phyloP scores from a whole-genome alignment of 805 yeast species.

The Hanseniaspora pseudoguilliermondii region DNA sequence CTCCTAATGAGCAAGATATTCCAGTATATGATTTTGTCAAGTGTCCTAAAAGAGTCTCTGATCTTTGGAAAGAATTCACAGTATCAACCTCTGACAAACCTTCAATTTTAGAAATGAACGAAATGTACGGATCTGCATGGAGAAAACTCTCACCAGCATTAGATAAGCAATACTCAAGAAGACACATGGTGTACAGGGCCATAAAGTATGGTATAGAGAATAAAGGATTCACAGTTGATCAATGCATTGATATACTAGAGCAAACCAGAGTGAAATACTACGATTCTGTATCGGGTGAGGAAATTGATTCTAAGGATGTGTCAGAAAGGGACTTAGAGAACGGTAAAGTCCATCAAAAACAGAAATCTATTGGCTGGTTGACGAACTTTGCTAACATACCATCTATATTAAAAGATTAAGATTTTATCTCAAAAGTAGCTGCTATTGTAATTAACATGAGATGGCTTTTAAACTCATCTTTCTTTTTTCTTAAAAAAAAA shows the following conservation, averaged over 20 bases:
- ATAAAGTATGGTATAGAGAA: constrained; percentile 35
- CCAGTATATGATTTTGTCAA: constrained; percentile 25
- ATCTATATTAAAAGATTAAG: constrained; percentile 13
- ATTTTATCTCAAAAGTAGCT: too few relatives aligned
- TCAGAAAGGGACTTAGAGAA: background rate
- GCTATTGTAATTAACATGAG: too few relatives aligned
- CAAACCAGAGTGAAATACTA: constrained; percentile 32
- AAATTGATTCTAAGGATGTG: background rate
- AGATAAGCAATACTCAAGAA: constrained; percentile 39
- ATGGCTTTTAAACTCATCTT: too few relatives aligned
- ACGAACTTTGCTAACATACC: constrained; percentile 31
- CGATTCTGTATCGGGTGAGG: background rate
- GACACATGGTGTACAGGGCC: constrained; percentile 43
- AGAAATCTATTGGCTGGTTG: constrained; percentile 35
- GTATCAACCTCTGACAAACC: constrained; percentile 42
- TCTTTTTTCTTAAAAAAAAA: too few relatives aligned
- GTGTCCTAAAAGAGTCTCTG: constrained; percentile 36
- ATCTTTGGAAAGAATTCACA: constrained; percentile 46
- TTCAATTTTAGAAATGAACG: constrained; percentile 38
- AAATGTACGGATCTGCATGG: constrained; percentile 42
- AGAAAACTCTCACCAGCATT: constrained; percentile 39
- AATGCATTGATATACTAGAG: constrained; percentile 37
- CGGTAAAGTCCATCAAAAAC: background rate
- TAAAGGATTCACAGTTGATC: constrained; percentile 34
- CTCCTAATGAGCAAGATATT: background rate